phyloP scores from a whole-genome alignment of 163 green algal species.

The Coccomyxa subellipsoidea region DNA sequence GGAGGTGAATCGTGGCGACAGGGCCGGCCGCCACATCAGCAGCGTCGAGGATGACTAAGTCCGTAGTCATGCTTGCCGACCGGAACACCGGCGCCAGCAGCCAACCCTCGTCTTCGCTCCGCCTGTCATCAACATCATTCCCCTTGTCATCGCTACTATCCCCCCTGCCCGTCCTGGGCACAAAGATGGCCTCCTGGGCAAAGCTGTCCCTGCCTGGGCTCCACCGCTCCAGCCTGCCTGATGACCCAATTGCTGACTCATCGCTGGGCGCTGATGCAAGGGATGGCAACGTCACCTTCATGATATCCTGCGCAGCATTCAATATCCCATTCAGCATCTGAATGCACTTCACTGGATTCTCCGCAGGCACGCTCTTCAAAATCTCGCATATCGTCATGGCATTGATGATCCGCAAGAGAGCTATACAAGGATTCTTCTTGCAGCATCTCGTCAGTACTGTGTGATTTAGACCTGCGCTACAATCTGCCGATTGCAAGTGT shows the following conservation, averaged over 20 bases:
- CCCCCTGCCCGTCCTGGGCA: not conserved
- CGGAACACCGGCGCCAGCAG: not conserved
- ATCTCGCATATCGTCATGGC: no score
- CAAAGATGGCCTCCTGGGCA: slow-evolving; percentile 2
- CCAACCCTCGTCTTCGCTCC: slow-evolving; percentile 1
- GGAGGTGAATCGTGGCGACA: not conserved
- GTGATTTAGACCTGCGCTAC: no score
- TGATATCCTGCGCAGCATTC: not conserved
- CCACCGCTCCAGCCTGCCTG: not conserved
- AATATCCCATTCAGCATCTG: no score
- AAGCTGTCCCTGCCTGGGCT: not conserved
- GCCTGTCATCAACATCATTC: not conserved
- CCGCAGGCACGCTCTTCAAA: no score
- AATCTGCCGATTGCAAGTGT: no score
- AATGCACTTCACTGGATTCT: no score
- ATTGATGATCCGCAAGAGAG: no score
- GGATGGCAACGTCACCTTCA: not conserved
- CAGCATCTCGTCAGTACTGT: no score
- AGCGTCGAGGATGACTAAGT: not conserved
- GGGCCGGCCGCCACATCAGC: not conserved
- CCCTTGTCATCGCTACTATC: not conserved
- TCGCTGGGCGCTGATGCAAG: not conserved
- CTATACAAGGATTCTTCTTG: no score
- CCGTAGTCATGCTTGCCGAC: not conserved
- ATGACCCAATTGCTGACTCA: not conserved